Conservation (phyloP, 164 flowering plant genomes). For the Dillenia turbinata region DNA sequence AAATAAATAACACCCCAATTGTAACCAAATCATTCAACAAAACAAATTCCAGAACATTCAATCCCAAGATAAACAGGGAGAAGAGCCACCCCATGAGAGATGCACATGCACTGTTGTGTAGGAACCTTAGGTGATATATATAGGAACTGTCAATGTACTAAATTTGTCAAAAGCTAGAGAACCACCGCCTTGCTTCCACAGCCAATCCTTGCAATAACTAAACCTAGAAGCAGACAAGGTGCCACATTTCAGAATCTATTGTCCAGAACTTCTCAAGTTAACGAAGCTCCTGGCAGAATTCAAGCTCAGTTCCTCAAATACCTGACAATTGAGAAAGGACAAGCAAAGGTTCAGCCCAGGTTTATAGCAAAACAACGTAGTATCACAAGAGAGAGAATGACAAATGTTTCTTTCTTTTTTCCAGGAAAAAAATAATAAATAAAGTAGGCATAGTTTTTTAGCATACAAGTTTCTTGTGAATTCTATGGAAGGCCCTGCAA, state of each 20-base stretch:
- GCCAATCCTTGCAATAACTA: neutral
- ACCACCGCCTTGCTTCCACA: too few relatives aligned
- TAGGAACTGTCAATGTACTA: too few relatives aligned
- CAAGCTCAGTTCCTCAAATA: conserved; percentile 32
- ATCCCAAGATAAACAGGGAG: too few relatives aligned
- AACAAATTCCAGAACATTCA: too few relatives aligned
- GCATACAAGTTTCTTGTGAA: conserved; percentile 45
- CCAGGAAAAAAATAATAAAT: neutral
- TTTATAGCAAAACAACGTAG: neutral
- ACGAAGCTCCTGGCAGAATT: conserved; percentile 33
- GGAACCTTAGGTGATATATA: too few relatives aligned
- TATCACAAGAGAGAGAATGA: neutral
- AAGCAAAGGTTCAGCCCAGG: neutral
- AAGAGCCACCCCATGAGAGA: too few relatives aligned
- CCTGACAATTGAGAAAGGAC: conserved; percentile 18
- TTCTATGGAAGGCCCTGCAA: conserved; percentile 39
- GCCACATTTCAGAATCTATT: neutral
- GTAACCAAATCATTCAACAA: too few relatives aligned
- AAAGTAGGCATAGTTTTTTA: neutral
- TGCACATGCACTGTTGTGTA: too few relatives aligned
- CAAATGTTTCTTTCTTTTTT: neutral
- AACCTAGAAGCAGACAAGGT: neutral
- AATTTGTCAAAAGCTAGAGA: too few relatives aligned
- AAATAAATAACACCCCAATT: too few relatives aligned
- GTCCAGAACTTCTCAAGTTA: conserved; percentile 9